Evolutionary conservation across 169 alveolate genomes (phyloP).

Genomic region (Eimeria tenella): DNA sequence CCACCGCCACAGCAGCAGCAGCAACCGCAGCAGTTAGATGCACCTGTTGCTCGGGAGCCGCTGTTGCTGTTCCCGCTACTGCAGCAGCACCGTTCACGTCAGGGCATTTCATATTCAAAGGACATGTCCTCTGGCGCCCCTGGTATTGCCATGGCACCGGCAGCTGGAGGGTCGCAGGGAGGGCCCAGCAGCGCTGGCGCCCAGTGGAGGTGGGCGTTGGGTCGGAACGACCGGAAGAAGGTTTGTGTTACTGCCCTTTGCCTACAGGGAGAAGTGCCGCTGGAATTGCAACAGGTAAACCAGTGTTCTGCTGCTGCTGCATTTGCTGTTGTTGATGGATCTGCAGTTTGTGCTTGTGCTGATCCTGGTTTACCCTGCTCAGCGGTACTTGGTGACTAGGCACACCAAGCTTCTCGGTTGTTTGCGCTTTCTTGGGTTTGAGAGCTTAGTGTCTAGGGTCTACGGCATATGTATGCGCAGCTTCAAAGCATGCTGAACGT

Average conservation of each 20-base stretch:
- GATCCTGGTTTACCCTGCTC: background rate
- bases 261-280: conserved; percentile 60
- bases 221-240: conserved; percentile 63
- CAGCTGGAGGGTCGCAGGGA: conserved; percentile 6
- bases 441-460: background rate
- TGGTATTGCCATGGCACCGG: conserved; percentile 30
- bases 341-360: background rate
- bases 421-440: background rate
- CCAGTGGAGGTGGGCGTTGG: conserved; percentile 73
- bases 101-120: conserved; percentile 29
- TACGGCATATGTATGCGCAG: conserved; percentile 13
- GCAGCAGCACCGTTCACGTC: conserved; percentile 70
- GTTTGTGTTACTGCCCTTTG: conserved; percentile 42
- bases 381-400: background rate
- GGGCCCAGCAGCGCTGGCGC: conserved; percentile 57
- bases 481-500: conserved; percentile 64
- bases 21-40: conserved; percentile 19
- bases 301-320: background rate
- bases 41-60: conserved; percentile 45
- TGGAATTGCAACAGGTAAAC: conserved; percentile 34
- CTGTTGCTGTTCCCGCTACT: conserved; percentile 45
- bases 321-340: background rate
- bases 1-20: conserved; percentile 50
- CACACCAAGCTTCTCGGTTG: no score
- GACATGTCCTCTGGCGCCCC: conserved; percentile 41